Evolutionary conservation across 179 eudicot species (phyloP).

Genomic region (Actinidia arguta): DNA sequence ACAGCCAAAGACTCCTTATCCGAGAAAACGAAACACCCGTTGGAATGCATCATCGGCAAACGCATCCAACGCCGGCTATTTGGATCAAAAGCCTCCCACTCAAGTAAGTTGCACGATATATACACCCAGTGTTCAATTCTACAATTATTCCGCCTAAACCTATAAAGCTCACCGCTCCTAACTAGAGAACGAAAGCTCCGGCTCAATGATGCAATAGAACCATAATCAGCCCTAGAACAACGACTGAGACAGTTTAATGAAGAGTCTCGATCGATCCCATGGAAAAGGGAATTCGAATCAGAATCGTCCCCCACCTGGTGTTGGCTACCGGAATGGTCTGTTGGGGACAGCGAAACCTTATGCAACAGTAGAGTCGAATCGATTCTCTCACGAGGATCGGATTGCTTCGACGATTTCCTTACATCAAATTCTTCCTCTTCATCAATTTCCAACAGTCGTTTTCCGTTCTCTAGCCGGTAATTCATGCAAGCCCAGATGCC

Average conservation of each 20-base stretch:
- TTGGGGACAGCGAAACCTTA: slow-evolving; percentile 35
- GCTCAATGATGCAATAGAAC: slow-evolving; percentile 77
- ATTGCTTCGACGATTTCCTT: slow-evolving; percentile 44
- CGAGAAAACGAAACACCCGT: slow-evolving; percentile 71
- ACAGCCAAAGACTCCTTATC: slow-evolving; percentile 92
- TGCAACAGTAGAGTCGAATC: slow-evolving; percentile 32
- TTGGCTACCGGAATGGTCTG: slow-evolving; percentile 32
- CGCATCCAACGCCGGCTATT: slow-evolving; percentile 73
- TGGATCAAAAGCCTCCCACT: slow-evolving; percentile 95
- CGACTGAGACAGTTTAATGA: slow-evolving; percentile 65
- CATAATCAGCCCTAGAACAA: slow-evolving; percentile 78
- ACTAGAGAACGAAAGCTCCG: slow-evolving; percentile 63
- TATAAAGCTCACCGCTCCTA: slow-evolving; percentile 72
- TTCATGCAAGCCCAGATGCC: slow-evolving; percentile 58
- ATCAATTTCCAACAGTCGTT: slow-evolving; percentile 55
- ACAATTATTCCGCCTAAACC: slow-evolving; percentile 54
- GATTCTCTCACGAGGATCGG: slow-evolving; percentile 30
- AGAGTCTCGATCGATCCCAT: slow-evolving; percentile 63
- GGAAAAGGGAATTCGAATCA: slow-evolving; percentile 58
- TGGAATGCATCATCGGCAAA: slow-evolving; percentile 68
- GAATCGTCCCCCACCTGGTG: slow-evolving; percentile 45
- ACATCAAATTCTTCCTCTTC: slow-evolving; percentile 43
- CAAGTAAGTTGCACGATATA: slow-evolving; percentile 78
- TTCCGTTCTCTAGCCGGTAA: slow-evolving; percentile 48
- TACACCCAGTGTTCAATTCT: slow-evolving; percentile 90